Evolutionary conservation across 2,329 filamentous ascomycete genomes (phyloP).

Genomic region (Didymella glomerata): DNA sequence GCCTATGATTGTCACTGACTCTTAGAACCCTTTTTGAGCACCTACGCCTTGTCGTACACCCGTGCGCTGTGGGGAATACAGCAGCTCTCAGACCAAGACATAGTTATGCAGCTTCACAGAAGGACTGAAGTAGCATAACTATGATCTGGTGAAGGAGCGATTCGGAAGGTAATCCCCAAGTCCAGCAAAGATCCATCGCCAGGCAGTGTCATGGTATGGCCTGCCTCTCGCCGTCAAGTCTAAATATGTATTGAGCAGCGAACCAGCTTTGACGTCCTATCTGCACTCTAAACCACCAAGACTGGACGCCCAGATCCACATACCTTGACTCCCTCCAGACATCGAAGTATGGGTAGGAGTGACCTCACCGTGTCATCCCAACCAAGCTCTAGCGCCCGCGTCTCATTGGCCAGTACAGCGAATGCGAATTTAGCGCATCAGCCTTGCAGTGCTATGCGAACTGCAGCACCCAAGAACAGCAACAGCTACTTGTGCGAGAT

Average conservation of each 20-base stretch:
- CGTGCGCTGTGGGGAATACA: conserved; percentile 9
- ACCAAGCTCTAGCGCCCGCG: neutral
- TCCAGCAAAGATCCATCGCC: neutral
- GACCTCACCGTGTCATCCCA: conserved; percentile 3
- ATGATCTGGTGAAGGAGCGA: neutral
- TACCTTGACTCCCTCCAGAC: conserved; percentile 1
- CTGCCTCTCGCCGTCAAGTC: neutral
- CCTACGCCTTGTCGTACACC: neutral
- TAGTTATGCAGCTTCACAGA: neutral
- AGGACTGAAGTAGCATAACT: neutral
- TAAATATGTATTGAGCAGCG: neutral
- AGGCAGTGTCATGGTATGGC: neutral
- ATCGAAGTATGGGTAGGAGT: conserved; percentile 1
- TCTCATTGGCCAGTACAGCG: conserved; percentile 16
- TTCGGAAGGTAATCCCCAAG: too few relatives aligned
- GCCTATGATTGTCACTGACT: neutral
- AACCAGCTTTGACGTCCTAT: neutral
- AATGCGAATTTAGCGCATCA: conserved; percentile 25
- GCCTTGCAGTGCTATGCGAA: conserved; percentile 12
- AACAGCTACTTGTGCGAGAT: neutral
- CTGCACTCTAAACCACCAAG: neutral
- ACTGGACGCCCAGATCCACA: neutral
- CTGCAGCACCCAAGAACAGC: neutral
- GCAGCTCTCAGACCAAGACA: neutral
- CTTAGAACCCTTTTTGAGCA: neutral